Base-by-base conservation (phyloP, 2,329 filamentous ascomycete species). In the Penicillium sp. region DNA sequence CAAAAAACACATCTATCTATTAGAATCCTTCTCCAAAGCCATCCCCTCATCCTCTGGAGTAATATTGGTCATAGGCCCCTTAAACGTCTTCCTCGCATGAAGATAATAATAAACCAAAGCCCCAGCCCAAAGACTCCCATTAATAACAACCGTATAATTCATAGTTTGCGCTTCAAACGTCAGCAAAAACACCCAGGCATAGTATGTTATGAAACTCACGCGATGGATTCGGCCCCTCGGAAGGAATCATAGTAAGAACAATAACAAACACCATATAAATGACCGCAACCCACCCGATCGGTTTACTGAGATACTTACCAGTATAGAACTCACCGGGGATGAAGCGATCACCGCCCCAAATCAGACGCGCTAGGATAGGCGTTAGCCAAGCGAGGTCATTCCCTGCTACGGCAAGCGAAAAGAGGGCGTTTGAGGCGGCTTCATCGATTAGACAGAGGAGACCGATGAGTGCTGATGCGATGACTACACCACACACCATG, bases 71-170 rank as follows among this genome's bases (percentile, higher is more conserved):
- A 82, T 83, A 4, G 84, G 84, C 0, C 84, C 83, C 1, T 74
- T 83, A 62, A 84, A 85, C 77, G 82, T 85, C 66, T 84, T 85
- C 52, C 78, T 73, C 7, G 83, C 84, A 70, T 82, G 77, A 26
- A 83, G 60, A 59, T 75, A 76, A 64, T 85, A 86, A 68, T 85
- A 85, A 3, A 77, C 43, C 56, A 84, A 58, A 0, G 79, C 76
- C 4, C 82, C 82, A 11, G 77, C 75, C 84, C 84, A 86, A 2
- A 86, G 78, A 1, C 78, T 75, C 48, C 75, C 75, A 60, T 84
- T 84, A 56, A 86, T 82, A 6, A 85, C 83, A 5, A 84, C 77
- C 0, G 83, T 84, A 65, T 86, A 86, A 60, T 86, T 86, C 84
- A 86, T 86, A 35, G 69, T 69, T 48, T 78, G 61, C 0, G 75